phyloP scores from a whole-genome alignment of 164 flowering plant genomes.

The Echeveria elegans region DNA sequence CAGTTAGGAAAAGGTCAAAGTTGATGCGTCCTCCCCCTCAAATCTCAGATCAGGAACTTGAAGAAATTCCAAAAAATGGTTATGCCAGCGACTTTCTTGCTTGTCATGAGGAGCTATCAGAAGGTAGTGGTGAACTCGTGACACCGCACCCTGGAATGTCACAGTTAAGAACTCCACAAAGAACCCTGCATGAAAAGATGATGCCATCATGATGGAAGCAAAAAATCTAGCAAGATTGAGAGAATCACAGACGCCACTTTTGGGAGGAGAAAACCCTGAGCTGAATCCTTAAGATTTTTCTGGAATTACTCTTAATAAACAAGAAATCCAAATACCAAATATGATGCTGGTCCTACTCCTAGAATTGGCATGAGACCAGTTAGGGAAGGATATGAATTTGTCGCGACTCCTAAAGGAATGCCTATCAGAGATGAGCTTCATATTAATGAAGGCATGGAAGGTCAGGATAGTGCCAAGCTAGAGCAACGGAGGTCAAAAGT shows the following conservation, averaged over 20 bases:
- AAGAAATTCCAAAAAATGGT: slow-evolving; percentile 93
- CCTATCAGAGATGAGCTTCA: slow-evolving; percentile 91
- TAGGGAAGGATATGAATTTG: slow-evolving; percentile 62
- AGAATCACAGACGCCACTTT: slow-evolving; percentile 88
- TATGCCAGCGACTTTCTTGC: slow-evolving; percentile 83
- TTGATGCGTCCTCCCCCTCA: slow-evolving; percentile 95
- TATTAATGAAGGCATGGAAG: slow-evolving; percentile 80
- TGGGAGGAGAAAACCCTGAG: slow-evolving; percentile 97
- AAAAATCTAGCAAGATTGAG: slow-evolving; percentile 87
- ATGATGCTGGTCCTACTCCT: slow-evolving; percentile 76
- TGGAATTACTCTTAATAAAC: slow-evolving; percentile 92
- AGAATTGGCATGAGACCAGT: slow-evolving; percentile 88
- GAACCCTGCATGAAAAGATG: slow-evolving; percentile 90
- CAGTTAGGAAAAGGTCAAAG: slow-evolving; percentile 85
- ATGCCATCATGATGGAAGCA: slow-evolving; percentile 99
- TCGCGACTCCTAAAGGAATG: slow-evolving; percentile 79
- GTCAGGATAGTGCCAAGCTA: slow-evolving; percentile 59
- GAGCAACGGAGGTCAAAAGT: slow-evolving; percentile 89
- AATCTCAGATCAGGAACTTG: slow-evolving; percentile 89
- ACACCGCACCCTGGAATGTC: slow-evolving; percentile 85
- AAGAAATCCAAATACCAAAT: slow-evolving; percentile 84
- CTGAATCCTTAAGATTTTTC: slow-evolving; percentile 97
- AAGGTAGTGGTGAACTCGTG: slow-evolving; percentile 80
- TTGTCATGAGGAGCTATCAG: slow-evolving; percentile 58
- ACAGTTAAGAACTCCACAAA: slow-evolving; percentile 81